Conservation (phyloP, 352 stramenopile species). For the Phytopythium helicoides region DNA sequence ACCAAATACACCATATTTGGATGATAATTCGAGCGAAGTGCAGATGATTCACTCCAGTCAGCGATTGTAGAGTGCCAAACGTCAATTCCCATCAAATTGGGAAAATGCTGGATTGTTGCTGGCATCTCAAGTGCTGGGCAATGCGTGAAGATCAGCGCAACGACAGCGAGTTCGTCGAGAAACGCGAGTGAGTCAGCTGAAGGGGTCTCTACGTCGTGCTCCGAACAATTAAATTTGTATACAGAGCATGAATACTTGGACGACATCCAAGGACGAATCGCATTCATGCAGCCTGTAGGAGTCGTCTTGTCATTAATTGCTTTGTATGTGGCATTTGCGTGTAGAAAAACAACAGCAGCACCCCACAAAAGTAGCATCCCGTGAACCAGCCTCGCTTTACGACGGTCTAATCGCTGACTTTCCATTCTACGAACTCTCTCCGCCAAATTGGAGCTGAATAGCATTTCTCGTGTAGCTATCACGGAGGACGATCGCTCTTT, state of each 20-base stretch:
- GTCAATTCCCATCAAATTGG: conserved; percentile 16
- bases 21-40: conserved; percentile 5
- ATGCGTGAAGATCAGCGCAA: conserved; percentile 15
- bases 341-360: background rate
- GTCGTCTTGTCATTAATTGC: background rate
- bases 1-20: conserved; percentile 17
- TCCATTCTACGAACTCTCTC: background rate
- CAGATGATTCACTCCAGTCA: conserved; percentile 7
- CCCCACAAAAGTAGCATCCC: background rate
- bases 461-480: conserved; percentile 1
- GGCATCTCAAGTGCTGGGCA: conserved; percentile 17
- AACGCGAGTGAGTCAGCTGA: conserved; percentile 1
- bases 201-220: conserved; percentile 7
- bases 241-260: conserved; percentile 6
- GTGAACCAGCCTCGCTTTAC: background rate
- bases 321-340: background rate
- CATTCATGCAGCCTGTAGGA: conserved; percentile 1
- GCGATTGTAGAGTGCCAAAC: conserved; percentile 23
- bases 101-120: conserved; percentile 9
- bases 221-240: conserved; percentile 10
- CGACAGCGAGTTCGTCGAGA: conserved; percentile 10
- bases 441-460: background rate
- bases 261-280: conserved; percentile 7
- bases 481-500: background rate
- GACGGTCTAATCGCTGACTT: background rate